phyloP scores from a whole-genome alignment of 75 land plant species.

The Selaginella tamariscina region DNA sequence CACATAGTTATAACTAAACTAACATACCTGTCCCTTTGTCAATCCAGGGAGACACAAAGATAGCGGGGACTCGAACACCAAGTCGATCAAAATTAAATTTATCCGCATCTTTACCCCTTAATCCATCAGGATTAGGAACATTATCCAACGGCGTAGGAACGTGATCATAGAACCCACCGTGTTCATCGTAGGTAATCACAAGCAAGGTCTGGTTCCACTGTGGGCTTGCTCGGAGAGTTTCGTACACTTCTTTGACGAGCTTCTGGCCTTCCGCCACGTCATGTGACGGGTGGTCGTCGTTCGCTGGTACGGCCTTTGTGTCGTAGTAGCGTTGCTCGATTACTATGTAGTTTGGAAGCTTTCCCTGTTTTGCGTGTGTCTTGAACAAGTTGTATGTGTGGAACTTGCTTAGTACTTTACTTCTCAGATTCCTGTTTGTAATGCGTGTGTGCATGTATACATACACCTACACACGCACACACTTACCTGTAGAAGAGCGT shows the following conservation, averaged over 20 bases:
- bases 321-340: conserved; percentile 83
- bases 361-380: conserved; percentile 49
- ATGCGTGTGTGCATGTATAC: no score
- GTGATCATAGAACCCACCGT: conserved; percentile 92
- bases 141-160: conserved; percentile 63
- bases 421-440: conserved; percentile 39
- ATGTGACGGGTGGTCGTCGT: conserved; percentile 92
- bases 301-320: conserved; percentile 40
- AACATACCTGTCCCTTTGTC: conserved; percentile 67
- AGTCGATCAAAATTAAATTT: conserved; percentile 56
- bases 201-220: conserved; percentile 82
- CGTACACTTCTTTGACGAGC: conserved; percentile 86
- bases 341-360: conserved; percentile 65
- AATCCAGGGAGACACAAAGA: conserved; percentile 83
- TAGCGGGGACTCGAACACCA: conserved; percentile 80
- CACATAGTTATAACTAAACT: background rate
- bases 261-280: conserved; percentile 68
- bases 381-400: conserved; percentile 52
- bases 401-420: conserved; percentile 46
- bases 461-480: no score
- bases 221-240: conserved; percentile 60
- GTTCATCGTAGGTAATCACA: conserved; percentile 89
- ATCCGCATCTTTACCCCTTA: conserved; percentile 50
- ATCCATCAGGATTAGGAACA: conserved; percentile 80
- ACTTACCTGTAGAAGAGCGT: conserved; percentile 39